Evolutionary conservation across 768 basidiomycete genomes (phyloP).

Genomic region (Boletus sp.): DNA sequence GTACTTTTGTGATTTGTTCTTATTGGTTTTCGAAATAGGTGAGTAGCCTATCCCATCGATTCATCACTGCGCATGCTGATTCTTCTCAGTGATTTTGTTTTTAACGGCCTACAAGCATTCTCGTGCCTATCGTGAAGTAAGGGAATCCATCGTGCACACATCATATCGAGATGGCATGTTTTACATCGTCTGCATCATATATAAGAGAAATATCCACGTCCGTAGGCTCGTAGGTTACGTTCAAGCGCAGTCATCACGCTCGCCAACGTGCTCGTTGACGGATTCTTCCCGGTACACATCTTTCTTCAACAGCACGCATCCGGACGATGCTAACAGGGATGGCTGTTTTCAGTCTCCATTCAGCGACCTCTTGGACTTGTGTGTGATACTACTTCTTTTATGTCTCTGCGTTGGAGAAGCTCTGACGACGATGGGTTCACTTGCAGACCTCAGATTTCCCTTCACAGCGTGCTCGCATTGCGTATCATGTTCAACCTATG

Average conservation of each 20-base stretch:
- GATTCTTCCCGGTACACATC: constrained; percentile 8
- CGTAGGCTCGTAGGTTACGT: neutral
- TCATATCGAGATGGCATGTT: constrained; percentile 17
- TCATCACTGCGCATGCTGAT: neutral
- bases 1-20: constrained; percentile 1
- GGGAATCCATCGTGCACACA: neutral
- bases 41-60: neutral
- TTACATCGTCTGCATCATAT: constrained; percentile 16
- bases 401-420: neutral
- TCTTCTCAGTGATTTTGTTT: constrained; percentile 4
- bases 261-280: constrained; percentile 7
- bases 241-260: constrained; percentile 11
- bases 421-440: neutral
- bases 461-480: constrained; percentile 8
- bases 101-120: constrained; percentile 6
- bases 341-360: constrained; percentile 1
- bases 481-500: constrained; percentile 15
- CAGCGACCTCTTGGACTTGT: constrained; percentile 4
- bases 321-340: neutral
- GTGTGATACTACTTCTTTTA: neutral
- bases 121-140: constrained; percentile 2
- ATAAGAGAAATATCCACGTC: neutral
- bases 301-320: neutral
- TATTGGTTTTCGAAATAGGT: constrained; percentile 13
- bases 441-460: constrained; percentile 1